phyloP scores from a whole-genome alignment of 1,284 basidiomycete genomes.

The Irpex lacteus region DNA sequence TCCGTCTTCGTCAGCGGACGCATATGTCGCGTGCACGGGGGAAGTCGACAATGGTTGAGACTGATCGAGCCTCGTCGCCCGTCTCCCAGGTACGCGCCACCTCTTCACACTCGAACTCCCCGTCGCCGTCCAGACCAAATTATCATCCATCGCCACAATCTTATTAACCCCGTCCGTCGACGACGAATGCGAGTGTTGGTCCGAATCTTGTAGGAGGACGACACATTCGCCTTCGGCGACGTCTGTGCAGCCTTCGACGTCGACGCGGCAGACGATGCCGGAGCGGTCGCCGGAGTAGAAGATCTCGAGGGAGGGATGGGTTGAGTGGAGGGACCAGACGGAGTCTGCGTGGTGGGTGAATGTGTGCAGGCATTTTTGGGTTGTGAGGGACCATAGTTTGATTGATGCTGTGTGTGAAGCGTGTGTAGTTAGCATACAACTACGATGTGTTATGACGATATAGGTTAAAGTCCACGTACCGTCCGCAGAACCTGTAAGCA shows the following conservation, averaged over 20 bases:
- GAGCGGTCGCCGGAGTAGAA: slow-evolving; percentile 98
- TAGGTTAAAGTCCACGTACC: slow-evolving; percentile 39
- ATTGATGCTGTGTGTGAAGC: slow-evolving; percentile 86
- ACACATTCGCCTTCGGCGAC: slow-evolving; percentile 89
- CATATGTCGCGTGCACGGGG: no score
- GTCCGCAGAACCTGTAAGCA: slow-evolving; percentile 91
- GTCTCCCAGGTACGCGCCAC: slow-evolving; percentile 66
- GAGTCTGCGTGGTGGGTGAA: slow-evolving; percentile 95
- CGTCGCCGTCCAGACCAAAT: slow-evolving; percentile 89
- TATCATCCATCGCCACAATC: slow-evolving; percentile 84
- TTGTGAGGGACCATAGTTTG: slow-evolving; percentile 89
- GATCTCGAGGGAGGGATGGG: slow-evolving; percentile 83
- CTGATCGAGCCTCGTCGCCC: slow-evolving; percentile 43
- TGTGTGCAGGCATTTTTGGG: slow-evolving; percentile 91
- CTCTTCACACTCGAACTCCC: slow-evolving; percentile 75
- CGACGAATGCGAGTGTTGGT: slow-evolving; percentile 29
- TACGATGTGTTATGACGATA: accelerated
- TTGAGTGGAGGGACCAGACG: slow-evolving; percentile 91
- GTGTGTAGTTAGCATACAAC: slow-evolving; percentile 14
- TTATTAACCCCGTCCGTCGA: slow-evolving; percentile 75
- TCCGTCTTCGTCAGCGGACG: slow-evolving; percentile 5
- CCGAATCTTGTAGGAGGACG: slow-evolving; percentile 48
- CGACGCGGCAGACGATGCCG: slow-evolving; percentile 87
- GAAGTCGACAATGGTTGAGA: slow-evolving; percentile 10
- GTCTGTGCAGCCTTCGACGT: slow-evolving; percentile 80